These are phyloP conservation scores for Remersonia thermophila DNA, from an alignment of 2,329 filamentous ascomycete genomes.

Conservation along the genomic window DNA sequence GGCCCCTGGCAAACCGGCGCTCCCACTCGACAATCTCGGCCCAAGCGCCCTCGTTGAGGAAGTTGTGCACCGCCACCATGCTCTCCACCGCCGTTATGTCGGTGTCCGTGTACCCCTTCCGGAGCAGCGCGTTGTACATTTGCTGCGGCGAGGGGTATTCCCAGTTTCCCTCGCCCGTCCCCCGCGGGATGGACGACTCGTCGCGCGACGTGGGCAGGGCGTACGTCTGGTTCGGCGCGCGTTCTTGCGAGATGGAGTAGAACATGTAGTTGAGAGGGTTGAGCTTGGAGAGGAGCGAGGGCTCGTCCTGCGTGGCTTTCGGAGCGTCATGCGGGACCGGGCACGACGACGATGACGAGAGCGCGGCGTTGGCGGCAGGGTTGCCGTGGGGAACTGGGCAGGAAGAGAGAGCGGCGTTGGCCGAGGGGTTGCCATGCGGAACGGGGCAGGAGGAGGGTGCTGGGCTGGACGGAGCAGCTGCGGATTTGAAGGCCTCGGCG, in stretches of 20 bases:
- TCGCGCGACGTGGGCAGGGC: slow-evolving; percentile 71
- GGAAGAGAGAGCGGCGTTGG: slow-evolving; percentile 25
- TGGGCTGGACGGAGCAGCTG: too few species aligned
- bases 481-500: slow-evolving; percentile 33
- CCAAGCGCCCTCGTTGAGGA: slow-evolving; percentile 96
- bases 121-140: slow-evolving; percentile 97
- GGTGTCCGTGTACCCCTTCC: slow-evolving; percentile 92
- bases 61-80: slow-evolving; percentile 98
- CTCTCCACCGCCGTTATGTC: slow-evolving; percentile 85
- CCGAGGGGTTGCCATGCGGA: slow-evolving; percentile 25
- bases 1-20: slow-evolving; percentile 63
- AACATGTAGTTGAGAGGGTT: slow-evolving; percentile 93
- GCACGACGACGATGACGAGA: slow-evolving; percentile 23
- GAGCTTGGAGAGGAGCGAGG: slow-evolving; percentile 41
- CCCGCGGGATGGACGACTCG: slow-evolving; percentile 80
- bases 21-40: slow-evolving; percentile 92
- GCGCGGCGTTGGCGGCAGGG: slow-evolving; percentile 11
- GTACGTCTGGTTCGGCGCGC: slow-evolving; percentile 58
- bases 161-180: slow-evolving; percentile 69
- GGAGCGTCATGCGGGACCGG: slow-evolving; percentile 31
- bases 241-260: slow-evolving; percentile 67
- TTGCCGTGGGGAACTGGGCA: slow-evolving; percentile 35
- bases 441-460: slow-evolving; percentile 31
- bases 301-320: slow-evolving; percentile 17
- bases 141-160: slow-evolving; percentile 97